Base-by-base conservation (phyloP, 2,329 filamentous ascomycete species). In the Aspergillus spinulosporus region DNA sequence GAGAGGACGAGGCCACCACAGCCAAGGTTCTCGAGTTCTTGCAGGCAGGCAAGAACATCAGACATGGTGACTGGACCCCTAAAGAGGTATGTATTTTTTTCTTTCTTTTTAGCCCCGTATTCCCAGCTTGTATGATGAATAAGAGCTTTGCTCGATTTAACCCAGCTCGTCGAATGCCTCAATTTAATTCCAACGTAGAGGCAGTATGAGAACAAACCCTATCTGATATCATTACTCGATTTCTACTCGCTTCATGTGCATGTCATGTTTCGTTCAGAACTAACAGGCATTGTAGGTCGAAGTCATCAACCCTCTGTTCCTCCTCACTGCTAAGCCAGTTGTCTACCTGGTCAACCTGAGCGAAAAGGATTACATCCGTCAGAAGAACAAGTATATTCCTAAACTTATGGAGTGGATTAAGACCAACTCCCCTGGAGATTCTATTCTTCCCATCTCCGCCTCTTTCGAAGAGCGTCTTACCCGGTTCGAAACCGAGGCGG, bases 121-220 rank as follows among this genome's bases (percentile, higher is more conserved):
- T 32, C 5, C 21, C 15, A 28, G 14, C 45, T 43, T 46, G 15
- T 68, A 88, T 96, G 94, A 97, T 97, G 94, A 97, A 87, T 88
- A 96, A 96, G 88, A 94, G 92, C 90, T 87, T 84, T 81, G 90
- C 91, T 92, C 89, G 89, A 92, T 81, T 96, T 90, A 70, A 69
- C 94, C 94, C 94, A 99, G 94, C 94, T 99, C 94, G 89, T 96
- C 88, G 93, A 97, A 88, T 85, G 73, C 85, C 88, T 89, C 86
- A 83, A 78, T 74, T 62, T 59, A 79, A 79, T 78, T 74, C 74
- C 83, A 80, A 90, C 86, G 84, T 83, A 72, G 88, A 90, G 88
- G 82, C 82, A 82, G 84, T 86, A 73, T 78, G 93, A 95, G 92
- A 97, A 88, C 82, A 89, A 82, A 79, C 26, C 83, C 82, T 78